phyloP scores from a whole-genome alignment of 257 asterid genomes.

The Oldenlandia corymbosa region DNA sequence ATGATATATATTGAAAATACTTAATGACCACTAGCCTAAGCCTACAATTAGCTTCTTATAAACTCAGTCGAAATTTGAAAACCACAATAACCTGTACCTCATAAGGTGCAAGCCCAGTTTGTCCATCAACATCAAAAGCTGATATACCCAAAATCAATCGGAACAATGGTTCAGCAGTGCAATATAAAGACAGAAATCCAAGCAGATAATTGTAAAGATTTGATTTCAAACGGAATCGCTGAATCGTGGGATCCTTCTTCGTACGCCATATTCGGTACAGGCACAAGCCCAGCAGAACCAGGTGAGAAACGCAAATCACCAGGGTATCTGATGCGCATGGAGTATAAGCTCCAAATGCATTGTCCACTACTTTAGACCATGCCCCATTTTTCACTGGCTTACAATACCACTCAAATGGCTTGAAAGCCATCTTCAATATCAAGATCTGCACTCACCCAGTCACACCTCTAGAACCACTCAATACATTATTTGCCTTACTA shows the following conservation, averaged over 20 bases:
- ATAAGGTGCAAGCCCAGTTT: slow-evolving; percentile 63
- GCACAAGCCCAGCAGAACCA: slow-evolving; percentile 68
- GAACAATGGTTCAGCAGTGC: slow-evolving; percentile 68
- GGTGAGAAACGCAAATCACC: slow-evolving; percentile 59
- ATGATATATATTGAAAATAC: neutral
- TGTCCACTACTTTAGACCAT: slow-evolving; percentile 73
- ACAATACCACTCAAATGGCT: slow-evolving; percentile 86
- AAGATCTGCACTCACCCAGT: slow-evolving; percentile 2
- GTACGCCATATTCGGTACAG: slow-evolving; percentile 50
- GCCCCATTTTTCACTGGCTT: slow-evolving; percentile 68
- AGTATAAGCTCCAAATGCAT: slow-evolving; percentile 85
- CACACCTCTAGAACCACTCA: slow-evolving; percentile 1
- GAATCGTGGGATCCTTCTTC: slow-evolving; percentile 52
- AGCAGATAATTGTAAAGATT: slow-evolving; percentile 63
- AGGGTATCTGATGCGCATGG: slow-evolving; percentile 80
- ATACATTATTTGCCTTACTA: neutral
- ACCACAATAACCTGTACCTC: slow-evolving; percentile 45
- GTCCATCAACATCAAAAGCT: slow-evolving; percentile 61
- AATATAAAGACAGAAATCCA: slow-evolving; percentile 70
- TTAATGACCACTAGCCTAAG: neutral
- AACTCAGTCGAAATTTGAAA: neutral
- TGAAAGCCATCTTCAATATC: slow-evolving; percentile 47
- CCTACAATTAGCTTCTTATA: neutral
- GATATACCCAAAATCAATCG: slow-evolving; percentile 76
- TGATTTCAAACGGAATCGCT: slow-evolving; percentile 67